phyloP scores from a whole-genome alignment of 352 stramenopile genomes.

The Saprolegnia diclina region DNA sequence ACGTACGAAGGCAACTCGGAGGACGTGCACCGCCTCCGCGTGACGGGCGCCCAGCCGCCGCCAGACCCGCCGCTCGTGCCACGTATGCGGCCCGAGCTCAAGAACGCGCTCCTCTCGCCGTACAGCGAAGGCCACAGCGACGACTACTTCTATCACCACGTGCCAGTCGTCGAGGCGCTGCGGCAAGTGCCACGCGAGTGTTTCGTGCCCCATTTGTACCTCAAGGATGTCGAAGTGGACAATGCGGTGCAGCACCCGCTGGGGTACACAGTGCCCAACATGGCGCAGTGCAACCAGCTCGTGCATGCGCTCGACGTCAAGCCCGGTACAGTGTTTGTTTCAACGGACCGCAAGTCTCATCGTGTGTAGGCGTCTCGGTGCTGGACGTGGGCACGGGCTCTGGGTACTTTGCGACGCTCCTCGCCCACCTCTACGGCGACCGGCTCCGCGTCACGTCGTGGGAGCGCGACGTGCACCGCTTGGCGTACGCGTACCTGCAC shows the following conservation, averaged over 20 bases:
- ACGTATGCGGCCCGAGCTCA: neutral
- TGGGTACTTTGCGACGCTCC: conserved; percentile 24
- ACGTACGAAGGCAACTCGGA: conserved; percentile 22
- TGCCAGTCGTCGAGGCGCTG: conserved; percentile 8
- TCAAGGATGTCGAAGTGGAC: conserved; percentile 20
- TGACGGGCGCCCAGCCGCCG: neutral
- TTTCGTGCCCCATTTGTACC: conserved; percentile 20
- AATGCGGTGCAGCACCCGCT: conserved; percentile 11
- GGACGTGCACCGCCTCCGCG: conserved; percentile 9
- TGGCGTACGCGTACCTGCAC: conserved; percentile 25
- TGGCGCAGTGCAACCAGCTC: conserved; percentile 20
- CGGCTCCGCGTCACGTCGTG: conserved; percentile 13
- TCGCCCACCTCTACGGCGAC: conserved; percentile 18
- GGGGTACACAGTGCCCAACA: conserved; percentile 19
- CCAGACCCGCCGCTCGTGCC: neutral
- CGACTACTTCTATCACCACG: neutral
- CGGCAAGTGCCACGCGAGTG: conserved; percentile 20
- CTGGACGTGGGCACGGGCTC: conserved; percentile 25
- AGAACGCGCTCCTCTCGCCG: neutral
- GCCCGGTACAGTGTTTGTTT: too few species aligned
- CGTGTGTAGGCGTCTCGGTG: conserved; percentile 8
- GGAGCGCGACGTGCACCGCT: conserved; percentile 18
- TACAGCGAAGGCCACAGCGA: neutral
- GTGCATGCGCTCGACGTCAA: conserved; percentile 12
- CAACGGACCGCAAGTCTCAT: too few species aligned